Conservation (phyloP, 257 asterid species). For the Solanum etuberosum region DNA sequence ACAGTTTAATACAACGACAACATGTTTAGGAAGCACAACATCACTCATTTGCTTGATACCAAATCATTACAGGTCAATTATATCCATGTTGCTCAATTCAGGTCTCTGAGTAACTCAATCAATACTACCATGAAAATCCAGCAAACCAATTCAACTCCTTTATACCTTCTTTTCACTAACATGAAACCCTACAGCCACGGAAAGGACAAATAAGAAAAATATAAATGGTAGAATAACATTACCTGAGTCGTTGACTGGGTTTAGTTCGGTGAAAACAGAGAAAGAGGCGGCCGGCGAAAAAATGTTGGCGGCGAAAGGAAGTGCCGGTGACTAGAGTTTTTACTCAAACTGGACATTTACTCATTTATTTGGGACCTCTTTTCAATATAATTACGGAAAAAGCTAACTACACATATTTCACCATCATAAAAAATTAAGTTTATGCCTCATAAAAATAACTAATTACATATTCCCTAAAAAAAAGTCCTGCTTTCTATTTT, state of each 20-base stretch:
- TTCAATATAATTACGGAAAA: no score
- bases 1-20: constrained; percentile 54
- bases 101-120: not conserved
- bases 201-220: not conserved
- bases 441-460: no score
- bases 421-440: no score
- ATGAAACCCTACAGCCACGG: not conserved
- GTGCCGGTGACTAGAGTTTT: no score
- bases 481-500: no score
- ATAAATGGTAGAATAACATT: not conserved
- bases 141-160: constrained; percentile 9
- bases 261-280: not conserved
- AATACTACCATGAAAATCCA: not conserved
- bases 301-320: not conserved
- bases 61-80: not conserved
- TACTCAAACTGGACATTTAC: no score
- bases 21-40: constrained; percentile 77
- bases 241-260: not conserved
- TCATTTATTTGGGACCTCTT: no score
- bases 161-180: not conserved
- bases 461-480: no score
- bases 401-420: no score
- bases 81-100: not conserved
- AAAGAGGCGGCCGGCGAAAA: not conserved
- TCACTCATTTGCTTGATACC: constrained; percentile 36